Evolutionary conservation across 2,329 filamentous ascomycete genomes (phyloP), one percentile per base, ranked within the genome.

Genomic region (Stemphylium vesicarium): DNA sequence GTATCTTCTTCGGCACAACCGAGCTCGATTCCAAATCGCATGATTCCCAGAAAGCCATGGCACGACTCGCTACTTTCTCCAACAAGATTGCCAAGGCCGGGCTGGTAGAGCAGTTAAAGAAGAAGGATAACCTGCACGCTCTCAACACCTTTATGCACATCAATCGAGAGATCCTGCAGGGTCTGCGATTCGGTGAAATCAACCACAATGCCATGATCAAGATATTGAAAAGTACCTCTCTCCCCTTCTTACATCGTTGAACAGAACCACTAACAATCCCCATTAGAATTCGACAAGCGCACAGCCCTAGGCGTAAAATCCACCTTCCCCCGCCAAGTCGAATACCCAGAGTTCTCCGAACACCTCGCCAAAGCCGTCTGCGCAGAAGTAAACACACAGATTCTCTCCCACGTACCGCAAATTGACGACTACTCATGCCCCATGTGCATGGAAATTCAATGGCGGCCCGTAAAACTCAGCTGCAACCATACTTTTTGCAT

Each of bases 401-500:
- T 96, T 3, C 81, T 96, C 15, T 83, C 84, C 10, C 80, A 89
- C 39, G 88, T 96, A 6, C 92, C 92, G 0, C 90, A 92, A 66
- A 76, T 95, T n/a, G 88, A 92, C 68, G 92, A 96, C 75, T 94
- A 92, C 75, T 81, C 87, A 8, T 96, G 91, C 65, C 91, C 91
- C 1, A 86, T 95, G 56, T 95, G 92, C 76, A 88, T 88, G 64
- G 84, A 84, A 38, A 85, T 96, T 53, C 86, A 88, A n/a, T 95
- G 89, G 81, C 85, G 90, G 64, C 92, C 92, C 0, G 85, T 96
- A n/a, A 85, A 87, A 20, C 80, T 96, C 31, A 82, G 83, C 12
- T 96, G 92, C 73, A 78, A 83, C 24, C 91, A 95, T 63, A 78
- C 93, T 12, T 93, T 94, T 69, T 96, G 92, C 77, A 94, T 95